Base-by-base conservation (phyloP, 78 protist species). In the Dictyostelium purpureum region DNA sequence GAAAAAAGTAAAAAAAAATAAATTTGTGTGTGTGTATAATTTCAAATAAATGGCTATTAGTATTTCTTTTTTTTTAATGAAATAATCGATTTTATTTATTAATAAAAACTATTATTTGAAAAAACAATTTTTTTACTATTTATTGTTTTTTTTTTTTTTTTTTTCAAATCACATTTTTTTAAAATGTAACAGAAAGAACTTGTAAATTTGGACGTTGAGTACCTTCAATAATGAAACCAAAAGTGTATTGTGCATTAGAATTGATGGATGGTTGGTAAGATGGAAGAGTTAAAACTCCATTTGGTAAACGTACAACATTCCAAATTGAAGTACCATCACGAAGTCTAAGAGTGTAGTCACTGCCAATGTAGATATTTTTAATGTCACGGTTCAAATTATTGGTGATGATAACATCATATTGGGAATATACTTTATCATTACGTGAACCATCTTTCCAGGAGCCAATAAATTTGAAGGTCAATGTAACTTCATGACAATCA, bases 151-250 rank as follows among this genome's bases (percentile, higher is more conserved):
- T 61, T 61, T 61, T 26, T 61, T 57, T 24, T 26, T 56, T n/a
- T 24, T n/a, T 24, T 24, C 4, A 11, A n/a, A n/a, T n/a, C n/a
- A n/a, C 73, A 65, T 7, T 33, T 65, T 31, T 31, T 35, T 77
- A 79, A 11, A 31, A 79, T 11, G 43, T 16, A 49, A 79, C 76
- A 21, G 88, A 45, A n/a, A 67, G 51, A 57, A 82, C 37, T 6
- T 7, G 4, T 0, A 82, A 26, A 35, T 45, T 66, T 19, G 88
- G 49, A 5, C 59, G 47, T 11, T 16, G 28, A 21, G 63, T 45
- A 47, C 76, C 87, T 35, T 63, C 56, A 7, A 42, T 9, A 31
- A 79, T 79, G 76, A 57, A 79, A 65, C 88, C 88, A 65, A 79
- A 79, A 1, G 88, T 79, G 66, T 28, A 63, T 5, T 26, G 2